Conservation (phyloP, 768 basidiomycete genomes). For the Kwoniella bestiolae region DNA sequence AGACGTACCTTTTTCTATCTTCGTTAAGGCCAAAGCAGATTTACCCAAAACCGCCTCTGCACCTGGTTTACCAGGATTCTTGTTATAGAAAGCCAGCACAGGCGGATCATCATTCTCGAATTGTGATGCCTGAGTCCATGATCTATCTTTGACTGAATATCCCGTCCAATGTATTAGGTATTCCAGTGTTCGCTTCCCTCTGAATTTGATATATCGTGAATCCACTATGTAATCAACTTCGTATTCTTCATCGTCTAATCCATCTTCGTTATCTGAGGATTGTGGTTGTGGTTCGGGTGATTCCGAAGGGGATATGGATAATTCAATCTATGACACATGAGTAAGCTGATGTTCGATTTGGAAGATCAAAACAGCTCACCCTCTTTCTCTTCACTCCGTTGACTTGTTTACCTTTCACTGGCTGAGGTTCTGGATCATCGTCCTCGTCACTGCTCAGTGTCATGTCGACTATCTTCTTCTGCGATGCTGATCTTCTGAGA, state of each 20-base stretch:
- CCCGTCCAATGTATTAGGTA: constrained; percentile 44
- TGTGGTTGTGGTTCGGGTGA: constrained; percentile 8
- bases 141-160: constrained; percentile 35
- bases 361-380: too few relatives aligned
- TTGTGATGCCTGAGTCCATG: constrained; percentile 41
- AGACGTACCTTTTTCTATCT: neutral
- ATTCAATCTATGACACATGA: neutral
- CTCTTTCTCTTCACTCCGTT: constrained; percentile 25
- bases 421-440: constrained; percentile 2
- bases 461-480: constrained; percentile 37
- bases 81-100: constrained; percentile 35
- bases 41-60: constrained; percentile 4
- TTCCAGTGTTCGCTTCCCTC: constrained; percentile 29
- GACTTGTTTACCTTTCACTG: neutral
- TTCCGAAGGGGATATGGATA: constrained; percentile 11
- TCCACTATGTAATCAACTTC: constrained; percentile 48
- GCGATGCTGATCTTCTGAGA: constrained; percentile 28
- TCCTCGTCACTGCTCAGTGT: constrained; percentile 35
- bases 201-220: constrained; percentile 30
- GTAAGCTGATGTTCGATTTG: too few relatives aligned
- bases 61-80: constrained; percentile 35
- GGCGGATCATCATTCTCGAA: constrained; percentile 49
- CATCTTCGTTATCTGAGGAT: constrained; percentile 24
- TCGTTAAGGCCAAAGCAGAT: neutral
- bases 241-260: constrained; percentile 42